Base-by-base conservation (phyloP, 2,329 filamentous ascomycete genomes). In the Talaromyces funiculosus region DNA sequence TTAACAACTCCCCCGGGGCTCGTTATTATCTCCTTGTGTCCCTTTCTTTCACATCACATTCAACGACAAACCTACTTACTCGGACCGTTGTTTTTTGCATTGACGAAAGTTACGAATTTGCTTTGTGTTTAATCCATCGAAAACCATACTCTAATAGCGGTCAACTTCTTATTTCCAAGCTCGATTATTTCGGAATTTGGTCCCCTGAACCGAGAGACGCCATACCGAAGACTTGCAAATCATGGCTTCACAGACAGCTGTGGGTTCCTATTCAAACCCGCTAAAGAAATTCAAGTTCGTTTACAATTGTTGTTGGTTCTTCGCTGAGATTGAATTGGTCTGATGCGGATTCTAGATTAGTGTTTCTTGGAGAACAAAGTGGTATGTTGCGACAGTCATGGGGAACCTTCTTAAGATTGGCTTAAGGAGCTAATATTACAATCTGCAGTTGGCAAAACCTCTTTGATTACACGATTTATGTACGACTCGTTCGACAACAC, bases 401-500 rank as follows among this genome's bases (percentile, higher is more conserved):
- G 47, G 63, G 45, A 63, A 10, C 43, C 6, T 20, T 35, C 3
- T 14, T 16, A 56, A 43, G 61, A 43, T 57, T 63, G 24, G 42
- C 42, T 7, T 45, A 26, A 65, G 70, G 62, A 53, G 63, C 66
- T 71, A 62, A 71, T 59, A 38, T 51, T 14, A 35, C n/a, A 37
- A 26, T 20, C 7, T 51, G 64, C 75, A 97, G 94, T 99, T 70
- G 94, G 94, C 74, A 99, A 99, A 82, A 99, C 94, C 33, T 99
- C 94, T 64, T 81, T 99, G 70, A 99, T 99, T 76, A 99, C 94
- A 67, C 88, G 94, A 66, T 99, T 99, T 83, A 99, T 99, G 94
- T 99, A 99, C 83, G 94, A 99, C 79, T 97, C 94, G 53, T 99
- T 99, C 82, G 94, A 99, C 82, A 97, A 96, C 80, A 97, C 93